Percentiles rank a stretch among this genome's conserved stretches.
phyloP scores from a whole-genome alignment of 805 yeast genomes.

The Alloascoidea africana region DNA sequence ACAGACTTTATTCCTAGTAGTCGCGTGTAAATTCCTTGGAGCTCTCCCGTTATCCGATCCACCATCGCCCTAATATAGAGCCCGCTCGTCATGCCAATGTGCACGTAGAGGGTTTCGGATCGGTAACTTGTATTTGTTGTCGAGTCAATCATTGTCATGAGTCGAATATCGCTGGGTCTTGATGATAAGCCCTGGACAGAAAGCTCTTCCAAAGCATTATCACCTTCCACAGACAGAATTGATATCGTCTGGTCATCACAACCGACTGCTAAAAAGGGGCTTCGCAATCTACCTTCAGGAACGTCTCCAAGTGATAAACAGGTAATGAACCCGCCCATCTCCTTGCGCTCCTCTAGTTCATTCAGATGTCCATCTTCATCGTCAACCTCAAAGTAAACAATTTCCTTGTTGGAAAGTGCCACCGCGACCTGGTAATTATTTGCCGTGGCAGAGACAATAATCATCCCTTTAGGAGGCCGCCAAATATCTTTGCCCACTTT shows the following conservation, averaged over 20 bases:
- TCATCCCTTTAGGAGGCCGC: slow-evolving; percentile 70
- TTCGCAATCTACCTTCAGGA: slow-evolving; percentile 28
- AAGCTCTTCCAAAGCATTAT: slow-evolving; percentile 41
- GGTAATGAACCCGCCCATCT: slow-evolving; percentile 34
- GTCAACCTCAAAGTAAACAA: slow-evolving; percentile 74
- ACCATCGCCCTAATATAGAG: slow-evolving; percentile 51
- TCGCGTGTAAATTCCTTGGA: slow-evolving; percentile 48
- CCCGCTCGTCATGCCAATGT: slow-evolving; percentile 78
- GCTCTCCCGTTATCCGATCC: slow-evolving; percentile 43
- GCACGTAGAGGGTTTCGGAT: slow-evolving; percentile 25
- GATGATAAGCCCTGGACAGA: slow-evolving; percentile 56
- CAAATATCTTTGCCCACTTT: slow-evolving; percentile 39
- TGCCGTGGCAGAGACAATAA: slow-evolving; percentile 41
- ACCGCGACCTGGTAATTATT: slow-evolving; percentile 56
- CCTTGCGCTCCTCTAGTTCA: slow-evolving; percentile 52
- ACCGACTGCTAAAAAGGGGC: slow-evolving; percentile 54
- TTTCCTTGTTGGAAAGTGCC: slow-evolving; percentile 55
- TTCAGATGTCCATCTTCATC: slow-evolving; percentile 41
- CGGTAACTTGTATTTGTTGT: slow-evolving; percentile 2
- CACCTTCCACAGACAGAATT: slow-evolving; percentile 45
- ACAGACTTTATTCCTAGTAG: slow-evolving; percentile 65
- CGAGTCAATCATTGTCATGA: slow-evolving; percentile 18
- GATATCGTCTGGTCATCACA: slow-evolving; percentile 57
- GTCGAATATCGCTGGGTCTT: slow-evolving; percentile 22
- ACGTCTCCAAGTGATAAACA: slow-evolving; percentile 34